phyloP scores from a whole-genome alignment of 768 basidiomycete genomes.

The Leccinum subtestaceum region DNA sequence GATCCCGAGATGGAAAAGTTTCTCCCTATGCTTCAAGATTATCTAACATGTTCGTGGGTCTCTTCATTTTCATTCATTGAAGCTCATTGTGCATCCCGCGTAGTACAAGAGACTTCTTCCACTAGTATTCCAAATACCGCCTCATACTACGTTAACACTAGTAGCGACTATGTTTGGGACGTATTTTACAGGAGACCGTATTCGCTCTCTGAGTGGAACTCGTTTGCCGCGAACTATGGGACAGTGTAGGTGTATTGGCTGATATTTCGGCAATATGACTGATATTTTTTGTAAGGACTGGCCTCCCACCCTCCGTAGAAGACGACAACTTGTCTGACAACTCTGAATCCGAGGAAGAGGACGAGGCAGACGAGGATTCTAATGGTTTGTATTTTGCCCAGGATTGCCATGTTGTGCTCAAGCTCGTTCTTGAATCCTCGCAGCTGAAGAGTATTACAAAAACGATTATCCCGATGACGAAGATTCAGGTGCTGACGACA shows the following conservation, averaged over 20 bases:
- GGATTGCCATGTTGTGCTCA: background rate
- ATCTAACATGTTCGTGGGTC: conserved; percentile 52
- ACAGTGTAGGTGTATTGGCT: conserved; percentile 50
- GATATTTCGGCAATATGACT: background rate
- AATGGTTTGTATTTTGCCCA: conserved; percentile 50
- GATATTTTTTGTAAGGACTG: conserved; percentile 43
- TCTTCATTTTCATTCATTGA: background rate
- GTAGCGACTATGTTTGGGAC: conserved; percentile 78
- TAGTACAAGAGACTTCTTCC: conserved; percentile 29
- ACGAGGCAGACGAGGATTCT: conserved; percentile 81
- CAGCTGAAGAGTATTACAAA: conserved; percentile 81
- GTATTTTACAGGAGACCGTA: conserved; percentile 74
- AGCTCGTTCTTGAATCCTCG: background rate
- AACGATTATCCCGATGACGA: conserved; percentile 84
- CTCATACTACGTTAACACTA: background rate
- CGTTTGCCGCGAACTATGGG: conserved; percentile 53
- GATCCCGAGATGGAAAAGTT: conserved; percentile 76
- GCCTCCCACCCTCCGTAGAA: conserved; percentile 55
- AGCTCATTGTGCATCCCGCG: background rate
- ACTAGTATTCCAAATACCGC: background rate
- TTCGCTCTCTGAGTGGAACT: conserved; percentile 58
- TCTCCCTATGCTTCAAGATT: conserved; percentile 72
- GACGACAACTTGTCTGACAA: conserved; percentile 55
- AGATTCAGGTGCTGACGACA: conserved; percentile 39
- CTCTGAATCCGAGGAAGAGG: conserved; percentile 65